These are phyloP conservation scores for Rheum nobile DNA, from an alignment of 148 eudicot genomes.

Conservation along the genomic window DNA sequence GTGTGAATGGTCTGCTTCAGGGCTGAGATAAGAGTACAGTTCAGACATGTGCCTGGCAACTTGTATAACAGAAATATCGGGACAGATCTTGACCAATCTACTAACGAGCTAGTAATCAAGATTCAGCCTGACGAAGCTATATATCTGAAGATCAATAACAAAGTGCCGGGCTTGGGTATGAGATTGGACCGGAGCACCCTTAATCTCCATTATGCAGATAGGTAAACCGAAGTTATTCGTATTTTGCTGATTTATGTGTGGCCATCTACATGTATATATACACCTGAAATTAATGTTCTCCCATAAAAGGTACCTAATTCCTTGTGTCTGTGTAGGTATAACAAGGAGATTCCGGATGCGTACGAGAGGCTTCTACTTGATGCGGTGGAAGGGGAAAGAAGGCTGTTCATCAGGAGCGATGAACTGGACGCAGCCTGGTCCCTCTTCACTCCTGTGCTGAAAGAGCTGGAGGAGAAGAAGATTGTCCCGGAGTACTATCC, in stretches of 20 bases:
- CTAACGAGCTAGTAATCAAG: conserved; percentile 92
- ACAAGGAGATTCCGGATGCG: conserved; percentile 94
- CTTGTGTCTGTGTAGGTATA: conserved; percentile 38
- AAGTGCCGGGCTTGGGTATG: conserved; percentile 95
- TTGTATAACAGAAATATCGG: conserved; percentile 64
- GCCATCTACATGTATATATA: neutral
- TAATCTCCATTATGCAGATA: conserved; percentile 83
- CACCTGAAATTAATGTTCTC: neutral
- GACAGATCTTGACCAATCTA: conserved; percentile 73
- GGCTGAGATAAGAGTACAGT: conserved; percentile 89
- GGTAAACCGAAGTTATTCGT: conserved; percentile 26
- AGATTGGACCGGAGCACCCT: conserved; percentile 89
- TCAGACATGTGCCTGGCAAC: conserved; percentile 92
- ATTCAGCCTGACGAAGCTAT: conserved; percentile 95
- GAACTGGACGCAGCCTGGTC: conserved; percentile 96
- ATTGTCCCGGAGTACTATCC: conserved; percentile 78
- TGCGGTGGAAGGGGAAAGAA: conserved; percentile 91
- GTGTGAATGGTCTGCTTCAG: conserved; percentile 27
- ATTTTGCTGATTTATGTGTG: neutral
- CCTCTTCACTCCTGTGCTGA: conserved; percentile 74
- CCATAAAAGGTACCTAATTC: neutral
- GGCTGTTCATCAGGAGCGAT: conserved; percentile 85
- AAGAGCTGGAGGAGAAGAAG: conserved; percentile 77
- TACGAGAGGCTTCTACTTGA: conserved; percentile 93
- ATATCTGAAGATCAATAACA: conserved; percentile 83